Evolutionary conservation across 805 yeast species (phyloP).

Genomic region (Diddensiella transvaalensis): DNA sequence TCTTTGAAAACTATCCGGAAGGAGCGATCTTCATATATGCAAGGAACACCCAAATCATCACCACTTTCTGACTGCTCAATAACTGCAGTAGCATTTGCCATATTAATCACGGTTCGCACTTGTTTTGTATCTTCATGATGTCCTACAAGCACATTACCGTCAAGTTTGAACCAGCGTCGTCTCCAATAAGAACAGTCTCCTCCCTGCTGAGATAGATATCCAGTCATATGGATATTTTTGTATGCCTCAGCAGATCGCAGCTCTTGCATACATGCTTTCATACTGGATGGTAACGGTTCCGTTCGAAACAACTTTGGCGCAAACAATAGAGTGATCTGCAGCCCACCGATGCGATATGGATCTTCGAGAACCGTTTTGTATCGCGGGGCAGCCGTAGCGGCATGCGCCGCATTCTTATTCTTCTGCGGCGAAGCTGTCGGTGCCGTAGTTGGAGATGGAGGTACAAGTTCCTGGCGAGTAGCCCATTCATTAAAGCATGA

Average conservation of each 20-base stretch:
- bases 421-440: constrained; percentile 1
- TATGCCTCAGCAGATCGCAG: constrained; percentile 8
- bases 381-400: constrained; percentile 6
- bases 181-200: constrained; percentile 78
- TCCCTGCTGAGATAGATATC: constrained; percentile 81
- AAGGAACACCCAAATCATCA: constrained; percentile 36
- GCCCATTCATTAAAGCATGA: constrained; percentile 80
- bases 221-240: constrained; percentile 37
- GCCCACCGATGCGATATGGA: constrained; percentile 44
- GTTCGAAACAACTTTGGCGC: constrained; percentile 49
- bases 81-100: constrained; percentile 27
- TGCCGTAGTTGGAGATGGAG: neutral
- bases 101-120: constrained; percentile 17
- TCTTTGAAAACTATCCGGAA: constrained; percentile 71
- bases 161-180: constrained; percentile 68
- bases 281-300: constrained; percentile 45
- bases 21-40: constrained; percentile 70
- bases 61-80: constrained; percentile 34
- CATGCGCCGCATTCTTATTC: constrained; percentile 1
- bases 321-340: constrained; percentile 53
- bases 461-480: neutral
- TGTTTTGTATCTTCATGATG: constrained; percentile 49
- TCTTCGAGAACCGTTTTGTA: constrained; percentile 4
- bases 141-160: constrained; percentile 67
- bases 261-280: constrained; percentile 38